These are phyloP conservation scores for Cyberlindnera maritima DNA, from an alignment of 805 yeast species.

Conservation along the genomic window DNA sequence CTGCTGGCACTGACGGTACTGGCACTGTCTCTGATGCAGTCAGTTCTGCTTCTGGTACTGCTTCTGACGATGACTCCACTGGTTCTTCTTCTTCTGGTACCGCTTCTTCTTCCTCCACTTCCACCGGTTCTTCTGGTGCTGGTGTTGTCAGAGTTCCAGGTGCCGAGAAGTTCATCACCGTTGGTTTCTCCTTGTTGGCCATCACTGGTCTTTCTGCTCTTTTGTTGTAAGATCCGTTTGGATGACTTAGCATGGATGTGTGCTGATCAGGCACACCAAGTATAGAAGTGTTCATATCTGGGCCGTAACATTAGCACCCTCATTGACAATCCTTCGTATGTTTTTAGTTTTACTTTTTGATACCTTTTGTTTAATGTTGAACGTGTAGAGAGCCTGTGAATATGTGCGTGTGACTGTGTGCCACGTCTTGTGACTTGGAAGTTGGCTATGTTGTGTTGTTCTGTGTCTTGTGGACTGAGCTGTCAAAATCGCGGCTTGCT, in stretches of 20 bases:
- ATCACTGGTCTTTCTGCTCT: slow-evolving; percentile 38
- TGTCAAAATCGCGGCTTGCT: background rate
- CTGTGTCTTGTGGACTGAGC: no score
- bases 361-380: background rate
- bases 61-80: slow-evolving; percentile 17
- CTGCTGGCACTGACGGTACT: slow-evolving; percentile 71
- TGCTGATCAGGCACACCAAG: background rate
- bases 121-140: slow-evolving; percentile 21
- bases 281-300: no score
- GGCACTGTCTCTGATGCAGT: slow-evolving; percentile 42
- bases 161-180: slow-evolving; percentile 31
- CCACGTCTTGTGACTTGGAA: no score
- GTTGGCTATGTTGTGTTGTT: no score
- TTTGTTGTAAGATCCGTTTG: slow-evolving; percentile 27
- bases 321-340: background rate
- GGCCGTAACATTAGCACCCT: no score
- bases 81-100: slow-evolving; percentile 16
- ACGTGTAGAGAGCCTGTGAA: no score
- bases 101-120: slow-evolving; percentile 24
- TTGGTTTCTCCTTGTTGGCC: slow-evolving; percentile 31
- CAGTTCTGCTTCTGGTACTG: slow-evolving; percentile 9
- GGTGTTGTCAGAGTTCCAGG: slow-evolving; percentile 30
- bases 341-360: background rate
- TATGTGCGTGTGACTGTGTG: no score
- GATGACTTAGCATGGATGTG: background rate